phyloP scores from a whole-genome alignment of 2,329 filamentous ascomycete genomes.

The Neopestalotiopsis sp. region DNA sequence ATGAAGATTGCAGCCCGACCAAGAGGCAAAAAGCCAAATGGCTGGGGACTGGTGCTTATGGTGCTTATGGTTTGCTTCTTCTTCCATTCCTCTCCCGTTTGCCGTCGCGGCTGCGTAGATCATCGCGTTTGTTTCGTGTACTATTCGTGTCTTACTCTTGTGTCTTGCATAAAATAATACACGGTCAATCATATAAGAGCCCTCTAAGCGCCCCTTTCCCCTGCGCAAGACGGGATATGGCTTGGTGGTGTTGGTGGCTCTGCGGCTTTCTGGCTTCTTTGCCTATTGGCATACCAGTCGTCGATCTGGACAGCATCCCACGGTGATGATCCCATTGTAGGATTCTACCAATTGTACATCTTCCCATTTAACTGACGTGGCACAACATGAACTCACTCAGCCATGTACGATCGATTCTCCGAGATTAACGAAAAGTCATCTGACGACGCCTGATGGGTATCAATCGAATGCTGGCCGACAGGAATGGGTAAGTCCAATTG shows the following conservation, averaged over 20 bases:
- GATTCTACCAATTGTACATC: neutral
- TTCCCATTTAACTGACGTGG: neutral
- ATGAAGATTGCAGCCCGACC: conserved; percentile 27
- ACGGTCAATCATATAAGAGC: conserved; percentile 32
- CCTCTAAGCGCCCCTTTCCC: conserved; percentile 24
- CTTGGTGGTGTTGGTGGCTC: conserved; percentile 1
- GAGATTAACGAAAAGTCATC: neutral
- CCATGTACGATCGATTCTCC: neutral
- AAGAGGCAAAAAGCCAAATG: conserved; percentile 22
- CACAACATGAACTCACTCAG: neutral
- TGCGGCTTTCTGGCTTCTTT: neutral
- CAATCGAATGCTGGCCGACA: too few relatives aligned
- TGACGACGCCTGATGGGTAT: neutral
- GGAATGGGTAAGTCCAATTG: too few relatives aligned
- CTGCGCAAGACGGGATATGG: neutral
- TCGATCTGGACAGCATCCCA: neutral
- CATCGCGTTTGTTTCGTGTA: conserved; percentile 22
- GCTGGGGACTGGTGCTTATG: conserved; percentile 25
- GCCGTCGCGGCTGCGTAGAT: conserved; percentile 15
- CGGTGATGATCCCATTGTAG: neutral
- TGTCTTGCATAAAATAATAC: neutral
- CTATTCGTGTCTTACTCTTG: conserved; percentile 13
- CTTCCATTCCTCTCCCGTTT: conserved; percentile 2
- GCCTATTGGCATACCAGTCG: neutral
- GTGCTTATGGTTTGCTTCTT: too few relatives aligned